These are phyloP conservation scores for Diversispora eburnea DNA, from an alignment of 192 early-diverging fungal genomes.

Conservation along the genomic window DNA sequence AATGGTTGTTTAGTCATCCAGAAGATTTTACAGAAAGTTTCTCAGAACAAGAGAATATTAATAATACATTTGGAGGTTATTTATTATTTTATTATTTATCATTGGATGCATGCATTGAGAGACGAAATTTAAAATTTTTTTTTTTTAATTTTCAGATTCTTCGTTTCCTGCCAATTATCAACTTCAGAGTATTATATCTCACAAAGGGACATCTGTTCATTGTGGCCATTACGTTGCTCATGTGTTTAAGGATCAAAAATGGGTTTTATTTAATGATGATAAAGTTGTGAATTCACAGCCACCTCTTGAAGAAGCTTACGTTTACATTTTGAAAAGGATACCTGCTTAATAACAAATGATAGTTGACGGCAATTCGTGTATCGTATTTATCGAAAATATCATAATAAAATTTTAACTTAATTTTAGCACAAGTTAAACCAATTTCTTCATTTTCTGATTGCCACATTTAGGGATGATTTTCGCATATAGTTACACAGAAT, in stretches of 20 bases:
- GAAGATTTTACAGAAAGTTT: slow-evolving; percentile 38
- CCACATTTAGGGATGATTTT: no score
- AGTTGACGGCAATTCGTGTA: no score
- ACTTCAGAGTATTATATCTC: slow-evolving; percentile 83
- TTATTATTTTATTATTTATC: background rate
- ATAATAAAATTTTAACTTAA: no score
- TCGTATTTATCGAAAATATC: no score
- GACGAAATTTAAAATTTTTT: background rate
- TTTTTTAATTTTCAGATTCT: slow-evolving; percentile 33
- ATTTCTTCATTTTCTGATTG: no score
- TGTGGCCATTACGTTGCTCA: slow-evolving; percentile 97
- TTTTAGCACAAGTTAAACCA: no score
- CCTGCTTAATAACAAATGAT: background rate
- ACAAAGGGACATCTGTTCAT: slow-evolving; percentile 93
- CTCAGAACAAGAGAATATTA: background rate
- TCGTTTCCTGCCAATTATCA: slow-evolving; percentile 55
- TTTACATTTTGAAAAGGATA: slow-evolving; percentile 64
- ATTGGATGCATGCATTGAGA: background rate
- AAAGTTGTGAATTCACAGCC: slow-evolving; percentile 76
- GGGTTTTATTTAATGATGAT: slow-evolving; percentile 96
- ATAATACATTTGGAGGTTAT: slow-evolving; percentile 8
- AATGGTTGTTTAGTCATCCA: slow-evolving; percentile 90
- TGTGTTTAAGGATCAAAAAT: slow-evolving; percentile 63
- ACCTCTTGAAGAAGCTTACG: slow-evolving; percentile 64
- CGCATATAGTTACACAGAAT: no score